Base-by-base conservation (phyloP, 345 rosid genomes). In the Streptanthus diversifolius region DNA sequence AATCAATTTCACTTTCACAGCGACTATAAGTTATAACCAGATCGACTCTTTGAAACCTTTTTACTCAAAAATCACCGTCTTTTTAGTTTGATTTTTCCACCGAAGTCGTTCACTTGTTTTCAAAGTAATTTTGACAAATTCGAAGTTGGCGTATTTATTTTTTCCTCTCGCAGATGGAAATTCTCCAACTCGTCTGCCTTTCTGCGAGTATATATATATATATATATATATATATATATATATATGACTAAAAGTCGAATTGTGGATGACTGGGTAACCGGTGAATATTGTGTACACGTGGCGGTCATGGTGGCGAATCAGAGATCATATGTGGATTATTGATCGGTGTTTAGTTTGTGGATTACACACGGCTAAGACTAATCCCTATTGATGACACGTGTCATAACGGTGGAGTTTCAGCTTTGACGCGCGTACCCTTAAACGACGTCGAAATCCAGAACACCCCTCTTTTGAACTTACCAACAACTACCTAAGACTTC, bases 241-340 rank as follows among this genome's bases (percentile, higher is more conserved):
- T n/a, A n/a, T n/a, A n/a, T n/a, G n/a, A n/a, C n/a, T n/a, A 43
- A 39, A 32, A 63, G 3, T 22, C 68, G 33, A 27, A 13, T 32
- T n/a, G 10, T 43, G 29, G 62, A 44, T 37, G 66, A 81, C 72
- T 39, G 77, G 36, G 18, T 72, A 40, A 81, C 84, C 83, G 84
- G 85, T 62, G 18, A 63, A 66, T 21, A 30, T 62, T 54, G 6
- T 24, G 59, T 81, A 76, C 85, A 81, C 91, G 86, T 80, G 93
- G 81, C 61, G 14, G 78, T 72, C 6, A 57, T 5, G 43, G n/a
- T 75, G 68, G 41, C 72, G 44, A 57, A 27, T 29, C 24, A 15
- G 36, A 29, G 22, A 32, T 47, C 63, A 29, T 40, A 66, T 32
- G 63, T 67, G 54, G 75, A 53, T 68, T 68, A 12, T 35, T 68